Base-by-base conservation (phyloP, 1,284 basidiomycete genomes). In the Pterula multifida region DNA sequence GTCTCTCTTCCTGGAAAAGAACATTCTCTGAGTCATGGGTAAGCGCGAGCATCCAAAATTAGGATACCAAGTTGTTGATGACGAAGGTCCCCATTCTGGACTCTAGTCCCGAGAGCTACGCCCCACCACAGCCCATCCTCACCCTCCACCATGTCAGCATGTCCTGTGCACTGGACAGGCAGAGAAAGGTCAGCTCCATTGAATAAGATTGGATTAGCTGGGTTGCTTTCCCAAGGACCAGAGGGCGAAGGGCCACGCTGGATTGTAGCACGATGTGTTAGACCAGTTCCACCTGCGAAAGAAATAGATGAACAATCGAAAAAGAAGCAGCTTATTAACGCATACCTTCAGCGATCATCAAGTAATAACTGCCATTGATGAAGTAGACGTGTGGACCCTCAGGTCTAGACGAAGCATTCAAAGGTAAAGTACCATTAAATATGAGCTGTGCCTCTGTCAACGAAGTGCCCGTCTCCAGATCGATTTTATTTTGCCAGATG, bases 361-460 rank as follows among this genome's bases (percentile, higher is more conserved):
- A 57, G 48, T 70, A 71, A 51, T 70, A 72, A 3, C 63, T 68
- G 2, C 58, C 60, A 50, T 71, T 65, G 54, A 69, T 62, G 36
- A 57, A 58, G 54, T 69, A 69, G 4, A 72, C 49, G 57, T 71
- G 69, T 35, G 70, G 70, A 21, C 68, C 70, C 56, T 71, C 68
- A 1, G 69, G 69, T 17, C 66, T 58, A 13, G 66, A 64, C 26
- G 55, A 56, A 0, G 66, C 59, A 36, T 65, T 63, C 32, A 65
- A 55, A 2, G 61, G 61, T 13, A 69, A 61, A 26, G 65, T 69
- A 12, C 64, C 63, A 2, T 55, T 56, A 54, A 68, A 66, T 36
- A 67, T 69, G 24, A 63, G 55, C 47, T 64, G 54, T 3, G 66
- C 63, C 0, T 63, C 63, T 12, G 65, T 67, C 15, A 69, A 55